These are phyloP conservation scores for Colletotrichum sp. DNA, from an alignment of 2,329 filamentous ascomycete genomes.

Conservation along the genomic window DNA sequence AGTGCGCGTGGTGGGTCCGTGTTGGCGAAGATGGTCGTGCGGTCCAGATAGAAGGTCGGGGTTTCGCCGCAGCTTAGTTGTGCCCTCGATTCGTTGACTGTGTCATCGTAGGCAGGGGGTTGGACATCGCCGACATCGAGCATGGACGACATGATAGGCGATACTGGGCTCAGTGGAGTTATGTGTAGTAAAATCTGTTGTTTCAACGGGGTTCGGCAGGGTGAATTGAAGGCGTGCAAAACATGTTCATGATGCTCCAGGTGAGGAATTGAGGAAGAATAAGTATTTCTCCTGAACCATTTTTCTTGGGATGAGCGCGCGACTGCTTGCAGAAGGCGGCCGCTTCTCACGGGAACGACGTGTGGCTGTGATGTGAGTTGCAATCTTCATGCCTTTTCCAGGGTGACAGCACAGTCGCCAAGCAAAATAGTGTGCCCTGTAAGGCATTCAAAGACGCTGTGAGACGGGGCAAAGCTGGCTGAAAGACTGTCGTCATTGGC, in stretches of 20 bases:
- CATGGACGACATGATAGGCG: neutral
- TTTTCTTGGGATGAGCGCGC: neutral
- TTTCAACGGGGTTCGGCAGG: neutral
- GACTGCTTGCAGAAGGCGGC: neutral
- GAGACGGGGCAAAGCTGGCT: neutral
- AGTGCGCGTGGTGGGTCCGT: conserved; percentile 19
- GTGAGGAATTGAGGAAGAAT: neutral
- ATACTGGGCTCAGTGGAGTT: neutral
- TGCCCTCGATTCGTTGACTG: neutral
- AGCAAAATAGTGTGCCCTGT: neutral
- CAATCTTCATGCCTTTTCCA: neutral
- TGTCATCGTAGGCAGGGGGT: conserved; percentile 11
- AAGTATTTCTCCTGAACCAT: neutral
- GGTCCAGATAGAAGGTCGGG: neutral
- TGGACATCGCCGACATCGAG: neutral
- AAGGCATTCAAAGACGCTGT: neutral
- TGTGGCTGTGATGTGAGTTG: neutral
- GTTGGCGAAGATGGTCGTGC: conserved; percentile 7
- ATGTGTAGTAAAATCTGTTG: neutral
- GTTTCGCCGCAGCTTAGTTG: conserved; percentile 9
- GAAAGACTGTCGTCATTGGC: neutral
- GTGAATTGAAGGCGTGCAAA: neutral
- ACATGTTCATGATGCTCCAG: neutral
- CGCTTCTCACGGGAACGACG: neutral
- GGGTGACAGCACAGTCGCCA: neutral